These are phyloP conservation scores for Scopulariopsis brevicaulis DNA, from an alignment of 2,329 filamentous ascomycete species.

Conservation along the genomic window DNA sequence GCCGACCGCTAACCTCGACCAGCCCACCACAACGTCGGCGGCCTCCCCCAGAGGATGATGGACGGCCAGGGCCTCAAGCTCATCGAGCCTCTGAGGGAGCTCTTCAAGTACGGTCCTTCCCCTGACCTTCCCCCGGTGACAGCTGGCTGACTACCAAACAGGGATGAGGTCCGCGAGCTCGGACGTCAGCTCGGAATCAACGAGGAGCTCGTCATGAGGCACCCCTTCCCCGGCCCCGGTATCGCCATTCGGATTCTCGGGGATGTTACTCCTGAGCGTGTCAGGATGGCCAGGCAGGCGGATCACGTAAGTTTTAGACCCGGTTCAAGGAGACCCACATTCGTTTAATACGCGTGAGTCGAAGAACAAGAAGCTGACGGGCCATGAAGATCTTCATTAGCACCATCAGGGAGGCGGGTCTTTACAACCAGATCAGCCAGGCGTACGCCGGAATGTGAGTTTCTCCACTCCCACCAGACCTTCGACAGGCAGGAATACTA, in stretches of 20 bases:
- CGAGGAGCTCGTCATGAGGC: slow-evolving; percentile 17
- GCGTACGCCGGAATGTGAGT: slow-evolving; percentile 8
- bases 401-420: slow-evolving; percentile 59
- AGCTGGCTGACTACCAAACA: slow-evolving; percentile 3
- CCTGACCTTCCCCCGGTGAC: not conserved
- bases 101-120: slow-evolving; percentile 72
- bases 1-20: not conserved
- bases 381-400: slow-evolving; percentile 53
- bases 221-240: slow-evolving; percentile 27
- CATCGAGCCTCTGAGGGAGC: slow-evolving; percentile 67
- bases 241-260: slow-evolving; percentile 74
- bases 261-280: slow-evolving; percentile 69
- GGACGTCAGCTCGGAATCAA: slow-evolving; percentile 19
- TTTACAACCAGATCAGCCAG: slow-evolving; percentile 48
- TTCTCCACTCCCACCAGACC: not conserved
- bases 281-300: slow-evolving; percentile 68
- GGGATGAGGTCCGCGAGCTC: slow-evolving; percentile 15
- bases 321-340: not conserved
- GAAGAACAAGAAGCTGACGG: not conserved
- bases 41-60: slow-evolving; percentile 45
- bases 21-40: slow-evolving; percentile 60
- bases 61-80: slow-evolving; percentile 43
- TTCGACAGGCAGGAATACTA: not conserved
- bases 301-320: slow-evolving; percentile 33
- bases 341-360: not conserved